phyloP scores from a whole-genome alignment of 257 asterid species.

The Lycium ferocissimum region DNA sequence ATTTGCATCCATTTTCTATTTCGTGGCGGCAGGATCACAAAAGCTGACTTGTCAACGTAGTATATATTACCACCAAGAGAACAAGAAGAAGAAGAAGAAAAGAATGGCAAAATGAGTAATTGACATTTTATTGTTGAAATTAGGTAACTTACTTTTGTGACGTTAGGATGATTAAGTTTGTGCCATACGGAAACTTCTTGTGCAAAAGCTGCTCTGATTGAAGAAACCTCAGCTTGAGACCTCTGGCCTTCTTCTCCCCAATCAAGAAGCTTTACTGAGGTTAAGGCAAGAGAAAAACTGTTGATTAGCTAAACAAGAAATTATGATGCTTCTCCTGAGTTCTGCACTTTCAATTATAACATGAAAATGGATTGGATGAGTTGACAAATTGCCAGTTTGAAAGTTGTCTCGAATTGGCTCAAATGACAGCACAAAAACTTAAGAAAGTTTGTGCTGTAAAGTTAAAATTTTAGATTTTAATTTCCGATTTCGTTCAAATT shows the following conservation, averaged over 20 bases:
- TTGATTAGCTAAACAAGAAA: conserved; percentile 26
- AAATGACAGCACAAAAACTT: neutral
- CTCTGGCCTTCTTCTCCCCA: conserved; percentile 93
- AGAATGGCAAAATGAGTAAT: neutral
- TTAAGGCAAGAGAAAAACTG: conserved; percentile 25
- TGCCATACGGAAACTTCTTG: conserved; percentile 96
- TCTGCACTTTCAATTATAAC: neutral
- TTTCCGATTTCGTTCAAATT: neutral
- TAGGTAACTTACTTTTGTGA: conserved; percentile 66
- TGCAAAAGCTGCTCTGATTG: conserved; percentile 72
- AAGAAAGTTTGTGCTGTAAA: neutral
- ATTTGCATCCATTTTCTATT: neutral
- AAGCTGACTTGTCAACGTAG: neutral
- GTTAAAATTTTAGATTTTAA: neutral
- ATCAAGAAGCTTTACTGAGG: conserved; percentile 79
- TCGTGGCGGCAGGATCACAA: neutral
- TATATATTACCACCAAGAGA: neutral
- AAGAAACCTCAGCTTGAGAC: conserved; percentile 61
- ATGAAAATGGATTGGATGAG: conserved; percentile 15
- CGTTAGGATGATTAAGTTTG: conserved; percentile 90
- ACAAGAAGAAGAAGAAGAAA: neutral
- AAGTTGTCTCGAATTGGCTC: neutral
- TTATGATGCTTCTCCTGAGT: neutral
- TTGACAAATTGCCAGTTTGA: neutral
- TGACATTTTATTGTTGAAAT: neutral